A percentile compares a stretch with the other conserved stretches of the same genome.
Conservation (phyloP, 2,329 filamentous ascomycete species). For the Setomelanomma holmii region DNA sequence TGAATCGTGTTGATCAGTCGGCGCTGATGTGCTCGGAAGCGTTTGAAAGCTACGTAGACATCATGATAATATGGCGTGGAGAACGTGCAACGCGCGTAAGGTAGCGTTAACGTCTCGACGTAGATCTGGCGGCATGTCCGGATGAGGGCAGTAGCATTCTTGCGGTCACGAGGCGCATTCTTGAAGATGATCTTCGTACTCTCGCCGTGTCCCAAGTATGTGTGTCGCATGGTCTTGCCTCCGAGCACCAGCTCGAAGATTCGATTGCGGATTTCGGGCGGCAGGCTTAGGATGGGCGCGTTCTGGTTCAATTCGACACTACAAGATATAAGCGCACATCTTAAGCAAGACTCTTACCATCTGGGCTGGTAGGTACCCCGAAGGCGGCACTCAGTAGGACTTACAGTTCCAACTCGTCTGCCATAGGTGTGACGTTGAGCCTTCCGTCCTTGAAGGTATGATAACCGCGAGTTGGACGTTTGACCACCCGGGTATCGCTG, state of each 20-base stretch:
- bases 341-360: too few relatives aligned
- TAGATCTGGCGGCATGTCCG: conserved; percentile 22
- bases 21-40: neutral
- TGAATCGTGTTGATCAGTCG: neutral
- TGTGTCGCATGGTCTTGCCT: conserved; percentile 14
- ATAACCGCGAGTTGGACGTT: conserved; percentile 20
- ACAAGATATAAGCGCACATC: too few relatives aligned
- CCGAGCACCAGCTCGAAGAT: conserved; percentile 47
- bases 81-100: neutral
- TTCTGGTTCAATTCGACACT: conserved; percentile 1
- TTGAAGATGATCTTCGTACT: neutral
- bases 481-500: conserved; percentile 6
- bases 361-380: too few relatives aligned
- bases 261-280: conserved; percentile 12
- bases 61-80: too few relatives aligned
- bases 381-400: too few relatives aligned
- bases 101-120: neutral
- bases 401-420: conserved; percentile 15
- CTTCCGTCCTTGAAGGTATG: conserved; percentile 22
- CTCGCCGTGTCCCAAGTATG: neutral
- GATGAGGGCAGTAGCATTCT: neutral
- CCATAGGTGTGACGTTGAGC: conserved; percentile 22
- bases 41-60: neutral
- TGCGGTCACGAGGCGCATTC: neutral
- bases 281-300: neutral